Evolutionary conservation across 2,329 filamentous ascomycete species (phyloP).

Genomic region (Intubia oerlemansii): DNA sequence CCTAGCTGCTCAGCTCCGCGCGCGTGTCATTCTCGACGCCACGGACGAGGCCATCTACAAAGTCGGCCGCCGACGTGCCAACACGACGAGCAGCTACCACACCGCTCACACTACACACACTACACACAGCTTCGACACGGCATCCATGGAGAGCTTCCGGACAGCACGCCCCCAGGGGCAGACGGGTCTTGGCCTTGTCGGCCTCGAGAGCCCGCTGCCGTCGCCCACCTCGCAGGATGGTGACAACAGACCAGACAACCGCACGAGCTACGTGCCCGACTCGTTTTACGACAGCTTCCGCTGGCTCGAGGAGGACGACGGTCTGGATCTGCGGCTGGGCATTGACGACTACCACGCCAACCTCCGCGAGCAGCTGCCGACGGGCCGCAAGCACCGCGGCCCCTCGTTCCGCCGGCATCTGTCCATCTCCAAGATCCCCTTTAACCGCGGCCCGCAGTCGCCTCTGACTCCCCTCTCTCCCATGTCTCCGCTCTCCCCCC

Average conservation of each 20-base stretch:
- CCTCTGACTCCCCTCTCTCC: no score
- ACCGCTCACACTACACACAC: no score
- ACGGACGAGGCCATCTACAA: slow-evolving; percentile 35
- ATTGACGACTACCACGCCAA: slow-evolving; percentile 52
- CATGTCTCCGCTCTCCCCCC: no score
- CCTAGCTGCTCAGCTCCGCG: slow-evolving; percentile 28
- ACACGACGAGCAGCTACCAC: no score
- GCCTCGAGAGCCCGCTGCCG: no score
- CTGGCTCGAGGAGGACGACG: slow-evolving; percentile 53
- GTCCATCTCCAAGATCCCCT: slow-evolving; percentile 46
- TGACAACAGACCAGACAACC: slow-evolving; percentile 1
- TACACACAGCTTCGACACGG: no score
- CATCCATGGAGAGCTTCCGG: slow-evolving; percentile 5
- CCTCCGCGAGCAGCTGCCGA: slow-evolving; percentile 24
- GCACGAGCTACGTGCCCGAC: slow-evolving; percentile 19
- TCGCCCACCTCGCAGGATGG: no score
- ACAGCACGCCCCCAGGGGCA: no score
- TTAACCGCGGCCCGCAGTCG: no score
- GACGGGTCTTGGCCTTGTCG: no score
- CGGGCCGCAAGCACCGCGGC: slow-evolving; percentile 22
- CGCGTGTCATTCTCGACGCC: slow-evolving; percentile 14
- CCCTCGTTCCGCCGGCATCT: slow-evolving; percentile 49
- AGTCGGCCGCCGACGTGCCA: slow-evolving; percentile 19
- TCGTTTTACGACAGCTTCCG: slow-evolving; percentile 46
- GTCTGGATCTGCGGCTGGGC: slow-evolving; percentile 43